phyloP scores from a whole-genome alignment of 768 basidiomycete genomes.

The Steccherinum ochraceum region DNA sequence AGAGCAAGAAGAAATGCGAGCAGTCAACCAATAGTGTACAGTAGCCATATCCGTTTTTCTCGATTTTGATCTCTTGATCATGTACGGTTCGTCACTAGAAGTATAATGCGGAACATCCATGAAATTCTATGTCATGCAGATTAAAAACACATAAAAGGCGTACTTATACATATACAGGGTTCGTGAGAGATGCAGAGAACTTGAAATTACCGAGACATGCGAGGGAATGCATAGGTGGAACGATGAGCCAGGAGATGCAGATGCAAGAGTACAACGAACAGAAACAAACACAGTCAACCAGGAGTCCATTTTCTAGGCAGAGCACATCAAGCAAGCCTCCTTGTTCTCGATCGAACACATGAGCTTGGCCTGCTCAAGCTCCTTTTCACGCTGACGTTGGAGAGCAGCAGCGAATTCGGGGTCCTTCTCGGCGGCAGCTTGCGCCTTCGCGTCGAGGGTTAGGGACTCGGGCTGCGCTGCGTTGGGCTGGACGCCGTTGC shows the following conservation, averaged over 20 bases:
- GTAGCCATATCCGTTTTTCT: too few relatives aligned
- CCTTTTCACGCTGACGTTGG: constrained; percentile 59
- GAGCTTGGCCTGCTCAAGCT: constrained; percentile 76
- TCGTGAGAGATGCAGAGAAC: neutral
- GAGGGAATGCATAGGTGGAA: neutral
- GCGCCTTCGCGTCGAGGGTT: constrained; percentile 42
- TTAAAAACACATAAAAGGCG: neutral
- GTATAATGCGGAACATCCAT: too few relatives aligned
- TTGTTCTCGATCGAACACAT: constrained; percentile 89
- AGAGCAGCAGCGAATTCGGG: constrained; percentile 81
- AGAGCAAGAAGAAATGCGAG: too few relatives aligned
- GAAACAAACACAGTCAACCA: neutral
- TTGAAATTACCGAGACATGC: neutral
- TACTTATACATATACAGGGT: neutral
- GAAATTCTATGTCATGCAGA: too few relatives aligned
- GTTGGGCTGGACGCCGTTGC: constrained; percentile 13
- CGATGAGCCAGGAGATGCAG: neutral
- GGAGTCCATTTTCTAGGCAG: constrained; percentile 42
- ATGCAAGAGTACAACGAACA: neutral
- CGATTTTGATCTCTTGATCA: too few relatives aligned
- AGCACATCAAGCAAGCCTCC: constrained; percentile 92
- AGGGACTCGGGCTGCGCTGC: constrained; percentile 25
- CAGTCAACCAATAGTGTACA: too few relatives aligned
- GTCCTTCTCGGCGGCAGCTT: constrained; percentile 49
- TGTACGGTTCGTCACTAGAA: too few relatives aligned